Evolutionary conservation across 257 asterid genomes (phyloP).

Genomic region (Coffea eugenioides): DNA sequence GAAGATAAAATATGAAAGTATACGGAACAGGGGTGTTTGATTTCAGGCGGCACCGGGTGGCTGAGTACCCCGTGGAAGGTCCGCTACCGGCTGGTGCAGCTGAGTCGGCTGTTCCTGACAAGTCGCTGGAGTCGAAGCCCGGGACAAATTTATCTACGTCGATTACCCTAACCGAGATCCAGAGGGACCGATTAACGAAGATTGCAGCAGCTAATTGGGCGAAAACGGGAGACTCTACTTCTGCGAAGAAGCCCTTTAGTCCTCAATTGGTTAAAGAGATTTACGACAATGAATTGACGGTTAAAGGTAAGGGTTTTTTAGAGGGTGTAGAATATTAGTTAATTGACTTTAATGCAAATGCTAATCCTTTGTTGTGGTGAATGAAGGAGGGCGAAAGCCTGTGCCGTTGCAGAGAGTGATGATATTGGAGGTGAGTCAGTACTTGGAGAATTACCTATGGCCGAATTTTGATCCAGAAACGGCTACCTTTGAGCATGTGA

Average conservation of each 20-base stretch:
- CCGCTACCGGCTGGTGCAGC: conserved; percentile 12
- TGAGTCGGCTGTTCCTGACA: conserved; percentile 30
- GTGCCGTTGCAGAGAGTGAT: conserved; percentile 97
- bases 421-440: conserved; percentile 97
- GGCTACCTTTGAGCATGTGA: conserved; percentile 90
- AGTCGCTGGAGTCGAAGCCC: conserved; percentile 57
- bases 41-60: conserved; percentile 90
- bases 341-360: not conserved
- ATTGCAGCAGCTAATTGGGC: conserved; percentile 85
- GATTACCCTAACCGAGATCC: conserved; percentile 85
- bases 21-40: conserved; percentile 87
- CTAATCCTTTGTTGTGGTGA: not conserved
- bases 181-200: conserved; percentile 80
- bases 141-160: conserved; percentile 58
- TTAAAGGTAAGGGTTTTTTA: conserved; percentile 45
- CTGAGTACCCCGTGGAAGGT: conserved; percentile 80
- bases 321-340: not conserved
- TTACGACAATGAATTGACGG: conserved; percentile 74
- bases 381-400: conserved; percentile 77
- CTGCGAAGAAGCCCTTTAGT: conserved; percentile 59
- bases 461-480: conserved; percentile 87
- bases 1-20: conserved; percentile 49
- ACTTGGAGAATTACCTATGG: conserved; percentile 94
- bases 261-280: conserved; percentile 75
- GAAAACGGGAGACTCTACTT: conserved; percentile 42